Conservation (phyloP, 2,329 filamentous ascomycete species). For the Ophiocordyceps polyrhachis-furcata region DNA sequence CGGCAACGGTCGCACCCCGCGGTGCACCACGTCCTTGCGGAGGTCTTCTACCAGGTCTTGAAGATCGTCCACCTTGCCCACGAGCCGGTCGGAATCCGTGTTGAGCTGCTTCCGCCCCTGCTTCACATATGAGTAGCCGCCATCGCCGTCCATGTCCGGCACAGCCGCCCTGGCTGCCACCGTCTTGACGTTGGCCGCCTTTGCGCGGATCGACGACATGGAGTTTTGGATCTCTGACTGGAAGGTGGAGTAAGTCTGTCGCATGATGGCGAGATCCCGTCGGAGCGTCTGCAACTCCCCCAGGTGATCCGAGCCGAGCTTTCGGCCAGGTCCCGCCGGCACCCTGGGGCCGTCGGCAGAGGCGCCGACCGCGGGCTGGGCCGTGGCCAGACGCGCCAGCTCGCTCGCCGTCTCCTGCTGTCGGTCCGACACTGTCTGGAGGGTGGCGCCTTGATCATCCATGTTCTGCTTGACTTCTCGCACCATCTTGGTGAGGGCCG, state of each 20-base stretch:
- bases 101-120: constrained; percentile 74
- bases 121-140: constrained; percentile 72
- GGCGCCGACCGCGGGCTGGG: constrained; percentile 17
- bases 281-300: constrained; percentile 66
- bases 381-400: constrained; percentile 42
- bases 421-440: constrained; percentile 75
- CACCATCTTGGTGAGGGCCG: constrained; percentile 62
- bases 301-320: constrained; percentile 42
- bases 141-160: constrained; percentile 55
- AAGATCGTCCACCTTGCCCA: constrained; percentile 86
- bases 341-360: constrained; percentile 20
- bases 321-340: constrained; percentile 16
- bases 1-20: constrained; percentile 78
- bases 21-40: constrained; percentile 86
- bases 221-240: constrained; percentile 74
- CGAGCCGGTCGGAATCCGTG: constrained; percentile 74
- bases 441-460: constrained; percentile 61
- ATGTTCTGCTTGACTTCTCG: constrained; percentile 71
- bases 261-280: constrained; percentile 74
- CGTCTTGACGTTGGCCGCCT: constrained; percentile 64
- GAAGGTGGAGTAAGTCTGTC: constrained; percentile 86
- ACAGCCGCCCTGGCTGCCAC: constrained; percentile 51
- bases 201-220: constrained; percentile 66
- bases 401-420: constrained; percentile 83
- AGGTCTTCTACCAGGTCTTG: constrained; percentile 93